Evolutionary conservation across 257 asterid species (phyloP), one percentile per base, ranked within the genome.

Genomic region (Datura wrightii): DNA sequence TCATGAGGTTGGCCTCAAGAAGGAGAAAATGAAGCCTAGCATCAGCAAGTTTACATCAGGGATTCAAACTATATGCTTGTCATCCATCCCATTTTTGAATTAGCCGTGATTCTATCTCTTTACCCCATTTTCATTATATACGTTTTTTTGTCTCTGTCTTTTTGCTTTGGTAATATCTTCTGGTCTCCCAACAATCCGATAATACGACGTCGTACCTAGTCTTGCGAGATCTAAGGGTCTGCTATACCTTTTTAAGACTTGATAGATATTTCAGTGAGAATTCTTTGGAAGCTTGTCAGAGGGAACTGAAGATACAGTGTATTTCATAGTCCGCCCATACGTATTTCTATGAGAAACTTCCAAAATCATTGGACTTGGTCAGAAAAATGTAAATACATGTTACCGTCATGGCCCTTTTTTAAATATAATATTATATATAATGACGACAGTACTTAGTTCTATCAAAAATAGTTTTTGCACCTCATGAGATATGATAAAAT

Each of bases 91-190:
- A 52, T 52, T 52, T 53, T 50, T 19, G 10, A 78, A 14, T 34
- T 31, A 63, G 48, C 63, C 16, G 34, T 78, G 34, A 52, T 78
- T 52, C 41, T 31, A 36, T 78, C 63, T 78, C 82, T 78, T 78
- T 14, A 78, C 63, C 63, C 82, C 63, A 52, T 52, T 34, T 78
- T 52, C 41, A 76, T 76, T 70, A 41, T 6, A 13, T 74, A 24
- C 7, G 11, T 76, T 76, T 48, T 50, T 24, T 24, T 24, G 31
- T 24, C 19, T 31, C 18, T 31, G 62, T 76, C 82, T 7, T 76
- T 50, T 76, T 50, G 63, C 46, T 76, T 52, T 52, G 8, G 82
- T 14, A 52, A 31, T 76, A 50, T 52, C 82, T 76, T 50, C 82
- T 76, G 31, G 62, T 31, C 36, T 44, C 80, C 24, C 18, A 4